Evolutionary conservation across 2,329 filamentous ascomycete genomes (phyloP).

Genomic region (Curvularia spicifera): DNA sequence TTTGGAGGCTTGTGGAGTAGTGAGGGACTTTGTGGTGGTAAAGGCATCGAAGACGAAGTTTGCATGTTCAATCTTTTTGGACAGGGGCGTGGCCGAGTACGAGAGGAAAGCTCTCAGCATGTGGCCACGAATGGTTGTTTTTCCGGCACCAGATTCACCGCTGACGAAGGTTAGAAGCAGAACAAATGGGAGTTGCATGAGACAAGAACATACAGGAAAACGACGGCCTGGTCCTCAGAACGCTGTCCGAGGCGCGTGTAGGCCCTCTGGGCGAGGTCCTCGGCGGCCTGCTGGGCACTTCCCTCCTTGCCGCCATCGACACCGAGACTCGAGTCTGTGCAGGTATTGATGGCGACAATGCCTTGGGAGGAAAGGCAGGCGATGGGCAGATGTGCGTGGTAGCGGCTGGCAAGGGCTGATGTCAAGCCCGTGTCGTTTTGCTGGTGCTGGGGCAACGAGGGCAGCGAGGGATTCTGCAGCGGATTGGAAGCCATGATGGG

Average conservation of each 20-base stretch:
- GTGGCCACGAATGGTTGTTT: slow-evolving; percentile 92
- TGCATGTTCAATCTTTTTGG: slow-evolving; percentile 89
- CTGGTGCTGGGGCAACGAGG: slow-evolving; percentile 82
- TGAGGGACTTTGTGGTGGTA: slow-evolving; percentile 95
- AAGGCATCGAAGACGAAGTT: slow-evolving; percentile 95
- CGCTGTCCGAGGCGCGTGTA: slow-evolving; percentile 85
- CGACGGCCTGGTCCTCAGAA: slow-evolving; percentile 88
- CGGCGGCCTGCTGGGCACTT: slow-evolving; percentile 88
- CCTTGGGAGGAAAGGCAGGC: slow-evolving; percentile 90
- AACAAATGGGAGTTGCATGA: neutral
- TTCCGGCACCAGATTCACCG: slow-evolving; percentile 94
- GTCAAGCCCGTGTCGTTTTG: slow-evolving; percentile 81
- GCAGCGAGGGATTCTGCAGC: slow-evolving; percentile 77
- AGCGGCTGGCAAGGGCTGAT: slow-evolving; percentile 83
- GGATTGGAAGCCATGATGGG: slow-evolving; percentile 65
- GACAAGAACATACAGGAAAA: slow-evolving; percentile 78
- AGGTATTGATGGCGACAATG: slow-evolving; percentile 91
- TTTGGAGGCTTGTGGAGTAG: slow-evolving; percentile 93
- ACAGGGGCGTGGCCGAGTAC: slow-evolving; percentile 90
- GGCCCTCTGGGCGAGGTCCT: slow-evolving; percentile 87
- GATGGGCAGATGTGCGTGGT: slow-evolving; percentile 88
- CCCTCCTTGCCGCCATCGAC: slow-evolving; percentile 90
- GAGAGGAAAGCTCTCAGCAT: slow-evolving; percentile 83
- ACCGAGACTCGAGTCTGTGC: slow-evolving; percentile 85
- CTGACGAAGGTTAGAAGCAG: slow-evolving; percentile 54